phyloP scores from a whole-genome alignment of 495 filamentous ascomycete genomes.

The Hypoxylon rickii region DNA sequence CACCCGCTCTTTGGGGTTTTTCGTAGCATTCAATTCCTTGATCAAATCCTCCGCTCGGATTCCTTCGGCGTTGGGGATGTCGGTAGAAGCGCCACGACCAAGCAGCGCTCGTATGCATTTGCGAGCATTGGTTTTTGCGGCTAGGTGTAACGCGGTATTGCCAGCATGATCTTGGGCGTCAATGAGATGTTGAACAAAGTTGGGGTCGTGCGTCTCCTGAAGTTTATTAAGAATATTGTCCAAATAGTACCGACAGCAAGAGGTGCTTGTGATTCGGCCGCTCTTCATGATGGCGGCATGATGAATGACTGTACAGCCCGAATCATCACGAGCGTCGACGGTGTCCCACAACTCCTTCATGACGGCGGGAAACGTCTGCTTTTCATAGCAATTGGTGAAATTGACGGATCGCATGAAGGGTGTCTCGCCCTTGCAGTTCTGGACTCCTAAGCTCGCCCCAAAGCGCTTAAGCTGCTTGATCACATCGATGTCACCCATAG shows the following conservation, averaged over 20 bases:
- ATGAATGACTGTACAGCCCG: slow-evolving; percentile 84
- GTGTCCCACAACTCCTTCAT: slow-evolving; percentile 78
- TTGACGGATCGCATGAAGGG: slow-evolving; percentile 92
- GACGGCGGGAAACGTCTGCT: slow-evolving; percentile 79
- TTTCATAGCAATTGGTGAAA: slow-evolving; percentile 96
- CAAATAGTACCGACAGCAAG: slow-evolving; percentile 87
- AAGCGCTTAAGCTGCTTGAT: slow-evolving; percentile 81
- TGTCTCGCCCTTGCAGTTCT: slow-evolving; percentile 84
- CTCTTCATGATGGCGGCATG: slow-evolving; percentile 85
- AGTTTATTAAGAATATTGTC: slow-evolving; percentile 88
- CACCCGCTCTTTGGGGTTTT: slow-evolving; percentile 46
- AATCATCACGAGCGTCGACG: slow-evolving; percentile 73
- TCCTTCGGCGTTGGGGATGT: slow-evolving; percentile 78
- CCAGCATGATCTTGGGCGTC: slow-evolving; percentile 79
- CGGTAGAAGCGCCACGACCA: slow-evolving; percentile 70
- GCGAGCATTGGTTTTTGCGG: slow-evolving; percentile 73
- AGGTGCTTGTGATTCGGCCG: slow-evolving; percentile 72
- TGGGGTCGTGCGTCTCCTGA: slow-evolving; percentile 64
- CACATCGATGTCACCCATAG: slow-evolving; percentile 96
- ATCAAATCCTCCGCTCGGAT: slow-evolving; percentile 79
- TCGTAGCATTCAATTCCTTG: slow-evolving; percentile 58
- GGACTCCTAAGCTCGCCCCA: slow-evolving; percentile 67
- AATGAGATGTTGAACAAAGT: slow-evolving; percentile 70
- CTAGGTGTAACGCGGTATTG: slow-evolving; percentile 88
- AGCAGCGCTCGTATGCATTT: slow-evolving; percentile 76